phyloP scores from a whole-genome alignment of 140 eudicot genomes.

The Oenanthe javanica region DNA sequence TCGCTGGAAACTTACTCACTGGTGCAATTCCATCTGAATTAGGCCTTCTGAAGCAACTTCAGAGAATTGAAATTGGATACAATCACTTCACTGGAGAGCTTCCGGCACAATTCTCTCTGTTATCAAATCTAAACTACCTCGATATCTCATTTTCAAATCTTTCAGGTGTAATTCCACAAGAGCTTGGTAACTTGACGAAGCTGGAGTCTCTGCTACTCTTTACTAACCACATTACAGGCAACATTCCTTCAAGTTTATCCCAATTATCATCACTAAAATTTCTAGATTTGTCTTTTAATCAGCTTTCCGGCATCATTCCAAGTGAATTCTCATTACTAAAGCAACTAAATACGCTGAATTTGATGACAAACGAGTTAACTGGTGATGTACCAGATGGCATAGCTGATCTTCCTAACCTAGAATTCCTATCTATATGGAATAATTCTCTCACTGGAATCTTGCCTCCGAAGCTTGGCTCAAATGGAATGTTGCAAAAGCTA shows the following conservation, averaged over 20 bases:
- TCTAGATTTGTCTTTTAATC: conserved; percentile 68
- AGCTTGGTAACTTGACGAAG: conserved; percentile 46
- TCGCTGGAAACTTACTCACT: conserved; percentile 60
- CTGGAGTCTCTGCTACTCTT: conserved; percentile 54
- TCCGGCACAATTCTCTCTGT: conserved; percentile 35
- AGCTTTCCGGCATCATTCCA: conserved; percentile 61
- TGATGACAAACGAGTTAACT: conserved; percentile 59
- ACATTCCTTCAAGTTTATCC: conserved; percentile 53
- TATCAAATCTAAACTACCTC: conserved; percentile 43
- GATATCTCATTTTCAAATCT: conserved; percentile 56
- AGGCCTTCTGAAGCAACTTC: conserved; percentile 36
- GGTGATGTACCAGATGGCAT: conserved; percentile 76
- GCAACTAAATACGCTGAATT: conserved; percentile 33
- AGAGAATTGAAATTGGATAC: conserved; percentile 73
- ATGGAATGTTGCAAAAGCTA: conserved; percentile 49
- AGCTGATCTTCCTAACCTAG: conserved; percentile 72
- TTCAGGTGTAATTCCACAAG: conserved; percentile 53
- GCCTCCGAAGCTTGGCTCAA: conserved; percentile 67
- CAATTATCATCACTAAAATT: conserved; percentile 20
- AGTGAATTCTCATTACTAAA: conserved; percentile 43
- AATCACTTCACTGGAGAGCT: conserved; percentile 37
- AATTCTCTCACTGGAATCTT: conserved; percentile 69
- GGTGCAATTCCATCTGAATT: conserved; percentile 62
- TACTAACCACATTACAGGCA: conserved; percentile 48
- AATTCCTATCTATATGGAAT: conserved; percentile 58